Conservation (phyloP, 805 yeast genomes). For the Candida vaughaniae region DNA sequence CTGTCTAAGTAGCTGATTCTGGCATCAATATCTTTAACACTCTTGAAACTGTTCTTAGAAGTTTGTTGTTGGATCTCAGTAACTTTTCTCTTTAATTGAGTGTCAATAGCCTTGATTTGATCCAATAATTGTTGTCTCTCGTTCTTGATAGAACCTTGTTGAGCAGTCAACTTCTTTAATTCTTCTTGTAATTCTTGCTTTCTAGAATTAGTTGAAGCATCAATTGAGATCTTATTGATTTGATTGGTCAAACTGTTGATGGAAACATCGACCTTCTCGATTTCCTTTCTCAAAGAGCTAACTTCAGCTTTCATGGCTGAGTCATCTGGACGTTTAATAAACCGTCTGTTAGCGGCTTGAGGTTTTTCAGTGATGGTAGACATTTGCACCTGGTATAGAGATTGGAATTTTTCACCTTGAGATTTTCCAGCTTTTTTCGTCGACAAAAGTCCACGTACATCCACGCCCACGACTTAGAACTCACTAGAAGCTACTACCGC, state of each 20-base stretch:
- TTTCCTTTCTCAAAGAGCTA: slow-evolving; percentile 54
- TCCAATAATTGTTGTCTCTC: slow-evolving; percentile 56
- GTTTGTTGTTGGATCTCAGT: slow-evolving; percentile 70
- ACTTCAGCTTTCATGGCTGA: slow-evolving; percentile 59
- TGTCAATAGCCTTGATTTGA: slow-evolving; percentile 71
- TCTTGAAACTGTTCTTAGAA: slow-evolving; percentile 67
- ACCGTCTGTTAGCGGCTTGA: slow-evolving; percentile 36
- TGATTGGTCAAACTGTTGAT: slow-evolving; percentile 53
- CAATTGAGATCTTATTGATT: slow-evolving; percentile 43
- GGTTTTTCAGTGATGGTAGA: slow-evolving; percentile 7
- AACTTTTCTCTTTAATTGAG: slow-evolving; percentile 69
- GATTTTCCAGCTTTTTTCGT: too few species aligned
- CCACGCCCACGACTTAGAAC: too few species aligned
- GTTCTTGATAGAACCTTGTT: slow-evolving; percentile 49
- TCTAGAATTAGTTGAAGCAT: slow-evolving; percentile 27
- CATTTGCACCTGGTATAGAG: too few species aligned
- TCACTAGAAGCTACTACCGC: too few species aligned
- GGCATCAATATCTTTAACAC: slow-evolving; percentile 65
- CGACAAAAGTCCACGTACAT: too few species aligned
- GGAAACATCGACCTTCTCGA: slow-evolving; percentile 59
- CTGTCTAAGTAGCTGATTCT: slow-evolving; percentile 67
- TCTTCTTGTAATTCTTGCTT: slow-evolving; percentile 33
- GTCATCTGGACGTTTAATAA: slow-evolving; percentile 75
- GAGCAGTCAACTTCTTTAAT: slow-evolving; percentile 42
- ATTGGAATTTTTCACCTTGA: too few species aligned